Percentiles rank a stretch among this genome's conserved stretches.
These are phyloP conservation scores for Rosa lucieae DNA, from an alignment of 306 rosid species.

Conservation along the genomic window DNA sequence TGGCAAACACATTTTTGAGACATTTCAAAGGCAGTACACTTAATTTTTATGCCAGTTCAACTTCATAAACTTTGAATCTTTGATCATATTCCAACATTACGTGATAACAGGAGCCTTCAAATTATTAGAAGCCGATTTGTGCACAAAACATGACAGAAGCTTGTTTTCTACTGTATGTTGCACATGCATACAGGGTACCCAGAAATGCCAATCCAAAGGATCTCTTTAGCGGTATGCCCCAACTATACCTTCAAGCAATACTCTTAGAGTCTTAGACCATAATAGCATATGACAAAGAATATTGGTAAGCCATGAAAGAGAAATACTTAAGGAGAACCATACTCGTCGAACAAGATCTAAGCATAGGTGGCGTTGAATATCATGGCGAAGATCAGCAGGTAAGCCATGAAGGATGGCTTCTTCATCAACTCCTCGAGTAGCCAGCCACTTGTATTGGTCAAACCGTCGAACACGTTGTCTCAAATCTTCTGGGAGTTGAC, in stretches of 20 bases:
- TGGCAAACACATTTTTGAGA: conserved; percentile 3
- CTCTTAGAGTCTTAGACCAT: conserved; percentile 1
- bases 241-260: neutral
- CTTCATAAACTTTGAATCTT: neutral
- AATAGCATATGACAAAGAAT: conserved; percentile 10
- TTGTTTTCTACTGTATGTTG: neutral
- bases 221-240: conserved; percentile 6
- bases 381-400: conserved; percentile 95
- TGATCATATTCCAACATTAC: neutral
- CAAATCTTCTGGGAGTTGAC: conserved; percentile 97
- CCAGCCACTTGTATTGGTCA: conserved; percentile 93
- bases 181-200: conserved; percentile 10
- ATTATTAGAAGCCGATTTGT: neutral
- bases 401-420: conserved; percentile 78
- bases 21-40: neutral
- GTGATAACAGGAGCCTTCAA: neutral
- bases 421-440: conserved; percentile 95
- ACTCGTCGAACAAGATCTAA: conserved; percentile 92
- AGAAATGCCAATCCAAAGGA: neutral
- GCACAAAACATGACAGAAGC: neutral
- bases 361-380: conserved; percentile 93
- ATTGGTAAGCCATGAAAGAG: conserved; percentile 11
- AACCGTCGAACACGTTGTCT: conserved; percentile 69
- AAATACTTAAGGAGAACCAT: conserved; percentile 41
- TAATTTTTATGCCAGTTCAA: neutral